Evolutionary conservation across 2,329 filamentous ascomycete species (phyloP).

Genomic region (Gaeumannomyces sp.): DNA sequence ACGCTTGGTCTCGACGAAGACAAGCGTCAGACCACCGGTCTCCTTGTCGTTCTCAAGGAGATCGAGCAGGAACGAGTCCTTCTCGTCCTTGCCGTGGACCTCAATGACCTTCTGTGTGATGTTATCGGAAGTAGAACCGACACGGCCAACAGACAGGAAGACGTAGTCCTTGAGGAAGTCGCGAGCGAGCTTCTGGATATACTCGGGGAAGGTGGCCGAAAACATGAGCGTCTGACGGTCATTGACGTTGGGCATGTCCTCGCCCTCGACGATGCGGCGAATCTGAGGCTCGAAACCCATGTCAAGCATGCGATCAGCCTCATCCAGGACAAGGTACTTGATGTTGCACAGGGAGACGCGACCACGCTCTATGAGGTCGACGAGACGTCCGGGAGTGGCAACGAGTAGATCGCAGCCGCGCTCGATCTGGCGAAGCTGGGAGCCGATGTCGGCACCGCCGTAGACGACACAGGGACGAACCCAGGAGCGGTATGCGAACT

Average conservation of each 20-base stretch:
- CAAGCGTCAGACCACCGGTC: slow-evolving; percentile 70
- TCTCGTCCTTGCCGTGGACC: slow-evolving; percentile 79
- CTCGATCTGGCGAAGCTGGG: slow-evolving; percentile 97
- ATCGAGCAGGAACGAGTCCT: slow-evolving; percentile 94
- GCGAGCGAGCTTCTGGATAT: slow-evolving; percentile 97
- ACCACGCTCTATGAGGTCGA: slow-evolving; percentile 96
- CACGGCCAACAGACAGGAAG: slow-evolving; percentile 96
- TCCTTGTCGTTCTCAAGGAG: slow-evolving; percentile 90
- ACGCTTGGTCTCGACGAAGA: slow-evolving; percentile 99
- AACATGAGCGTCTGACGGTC: slow-evolving; percentile 99
- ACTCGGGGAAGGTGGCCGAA: slow-evolving; percentile 96
- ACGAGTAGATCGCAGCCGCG: slow-evolving; percentile 94
- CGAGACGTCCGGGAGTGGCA: slow-evolving; percentile 92
- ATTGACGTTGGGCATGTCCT: slow-evolving; percentile 86
- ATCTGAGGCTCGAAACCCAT: slow-evolving; percentile 99
- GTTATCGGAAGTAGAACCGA: slow-evolving; percentile 99
- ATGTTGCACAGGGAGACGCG: slow-evolving; percentile 97
- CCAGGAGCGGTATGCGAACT: slow-evolving; percentile 98
- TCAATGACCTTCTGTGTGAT: slow-evolving; percentile 99
- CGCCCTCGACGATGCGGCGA: slow-evolving; percentile 93
- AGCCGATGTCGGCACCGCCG: slow-evolving; percentile 97
- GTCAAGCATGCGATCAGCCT: slow-evolving; percentile 99
- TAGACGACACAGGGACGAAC: slow-evolving; percentile 98
- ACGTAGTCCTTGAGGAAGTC: slow-evolving; percentile 99
- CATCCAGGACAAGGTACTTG: slow-evolving; percentile 97